These are phyloP conservation scores for Epichloe uncinata DNA, from an alignment of 2,329 filamentous ascomycete genomes.

Conservation along the genomic window DNA sequence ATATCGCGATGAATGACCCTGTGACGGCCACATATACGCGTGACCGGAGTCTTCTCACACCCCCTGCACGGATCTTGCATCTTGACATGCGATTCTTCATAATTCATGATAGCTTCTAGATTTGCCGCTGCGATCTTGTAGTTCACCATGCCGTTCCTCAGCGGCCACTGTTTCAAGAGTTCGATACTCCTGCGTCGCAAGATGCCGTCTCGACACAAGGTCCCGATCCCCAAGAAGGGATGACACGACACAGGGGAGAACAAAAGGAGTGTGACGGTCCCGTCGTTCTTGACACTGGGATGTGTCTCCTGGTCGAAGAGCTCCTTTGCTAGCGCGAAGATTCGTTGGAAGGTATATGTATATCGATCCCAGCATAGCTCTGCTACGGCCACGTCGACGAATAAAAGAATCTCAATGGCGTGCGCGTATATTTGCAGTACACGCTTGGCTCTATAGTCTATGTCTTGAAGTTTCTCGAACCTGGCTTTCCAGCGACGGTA, in stretches of 20 bases:
- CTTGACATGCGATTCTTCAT: background rate
- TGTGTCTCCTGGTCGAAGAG: background rate
- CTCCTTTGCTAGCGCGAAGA: slow-evolving; percentile 1
- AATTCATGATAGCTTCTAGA: background rate
- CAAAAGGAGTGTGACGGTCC: background rate
- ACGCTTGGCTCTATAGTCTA: background rate
- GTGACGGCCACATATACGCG: background rate
- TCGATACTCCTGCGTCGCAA: slow-evolving; percentile 1
- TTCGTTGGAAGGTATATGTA: slow-evolving; percentile 1
- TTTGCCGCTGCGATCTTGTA: slow-evolving; percentile 2
- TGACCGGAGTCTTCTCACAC: background rate
- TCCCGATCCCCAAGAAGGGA: background rate
- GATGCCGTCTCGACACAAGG: slow-evolving; percentile 1
- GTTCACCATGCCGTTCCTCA: slow-evolving; percentile 3
- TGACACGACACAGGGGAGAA: slow-evolving; percentile 1
- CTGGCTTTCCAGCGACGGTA: slow-evolving; percentile 4
- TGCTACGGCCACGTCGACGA: background rate
- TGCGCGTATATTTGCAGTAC: slow-evolving; percentile 3
- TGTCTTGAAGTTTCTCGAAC: slow-evolving; percentile 2
- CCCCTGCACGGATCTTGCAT: background rate
- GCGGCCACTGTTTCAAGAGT: slow-evolving; percentile 1
- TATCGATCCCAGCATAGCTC: slow-evolving; percentile 3
- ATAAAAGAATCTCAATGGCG: slow-evolving; percentile 1
- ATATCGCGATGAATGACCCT: slow-evolving; percentile 1
- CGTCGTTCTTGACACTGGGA: background rate